Percentiles rank a stretch among this genome's conserved stretches.
Evolutionary conservation across 257 asterid genomes (phyloP).

Genomic region (Thymus mandschuricus): DNA sequence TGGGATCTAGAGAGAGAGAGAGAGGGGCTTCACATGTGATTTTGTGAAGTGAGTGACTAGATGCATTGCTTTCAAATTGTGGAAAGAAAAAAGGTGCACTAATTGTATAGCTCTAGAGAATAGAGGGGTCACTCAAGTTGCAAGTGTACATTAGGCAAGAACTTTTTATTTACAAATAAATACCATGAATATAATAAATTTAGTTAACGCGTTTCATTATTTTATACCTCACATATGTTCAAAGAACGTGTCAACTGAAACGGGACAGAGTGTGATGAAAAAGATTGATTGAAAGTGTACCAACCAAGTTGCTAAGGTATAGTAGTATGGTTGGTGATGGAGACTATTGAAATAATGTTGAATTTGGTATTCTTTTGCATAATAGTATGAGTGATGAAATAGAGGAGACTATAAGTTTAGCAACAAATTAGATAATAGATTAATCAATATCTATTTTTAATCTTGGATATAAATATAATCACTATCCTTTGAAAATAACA

Average conservation of each 20-base stretch:
- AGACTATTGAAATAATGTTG: background rate
- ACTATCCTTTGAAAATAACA: too few relatives aligned
- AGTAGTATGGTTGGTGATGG: background rate
- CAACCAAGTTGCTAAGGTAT: background rate
- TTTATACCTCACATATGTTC: too few relatives aligned
- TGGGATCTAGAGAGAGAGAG: background rate
- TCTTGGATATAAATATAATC: too few relatives aligned
- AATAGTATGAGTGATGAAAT: background rate
- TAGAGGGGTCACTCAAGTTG: constrained; percentile 15
- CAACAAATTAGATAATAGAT: background rate
- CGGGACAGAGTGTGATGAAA: background rate
- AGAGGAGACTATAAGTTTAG: background rate
- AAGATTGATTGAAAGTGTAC: background rate
- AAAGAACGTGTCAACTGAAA: too few relatives aligned
- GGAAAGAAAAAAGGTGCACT: constrained; percentile 31
- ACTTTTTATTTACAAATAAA: background rate
- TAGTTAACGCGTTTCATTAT: too few relatives aligned
- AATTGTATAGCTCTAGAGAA: background rate
- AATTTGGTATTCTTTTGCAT: background rate
- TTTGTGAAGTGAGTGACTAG: constrained; percentile 35
- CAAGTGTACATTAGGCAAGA: constrained; percentile 35
- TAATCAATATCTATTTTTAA: too few relatives aligned
- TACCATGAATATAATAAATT: too few relatives aligned
- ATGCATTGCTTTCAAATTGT: constrained; percentile 34
- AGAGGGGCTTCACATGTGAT: constrained; percentile 35